Conservation (phyloP, 768 basidiomycete species). For the Amanita brunnescens region DNA sequence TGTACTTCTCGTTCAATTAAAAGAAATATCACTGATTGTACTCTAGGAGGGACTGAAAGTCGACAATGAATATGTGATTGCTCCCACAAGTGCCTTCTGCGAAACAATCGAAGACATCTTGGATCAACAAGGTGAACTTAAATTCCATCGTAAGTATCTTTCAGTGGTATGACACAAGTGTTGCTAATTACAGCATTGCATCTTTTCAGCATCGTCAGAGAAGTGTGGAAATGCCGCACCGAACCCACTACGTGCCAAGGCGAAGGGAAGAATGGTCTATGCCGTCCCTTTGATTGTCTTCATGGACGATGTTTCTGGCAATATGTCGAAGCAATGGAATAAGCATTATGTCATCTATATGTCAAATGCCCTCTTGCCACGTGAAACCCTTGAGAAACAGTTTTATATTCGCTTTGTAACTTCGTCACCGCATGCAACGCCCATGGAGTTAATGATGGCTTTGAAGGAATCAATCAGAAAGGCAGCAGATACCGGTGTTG, state of each 20-base stretch:
- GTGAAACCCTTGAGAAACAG: slow-evolving; percentile 22
- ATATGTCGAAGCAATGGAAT: slow-evolving; percentile 40
- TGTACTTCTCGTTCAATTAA: background rate
- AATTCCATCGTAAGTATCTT: slow-evolving; percentile 9
- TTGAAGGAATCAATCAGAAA: slow-evolving; percentile 21
- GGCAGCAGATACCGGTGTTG: slow-evolving; percentile 22
- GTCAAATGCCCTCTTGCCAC: slow-evolving; percentile 22
- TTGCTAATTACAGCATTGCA: background rate
- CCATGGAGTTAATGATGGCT: slow-evolving; percentile 23
- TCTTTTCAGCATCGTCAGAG: slow-evolving; percentile 2
- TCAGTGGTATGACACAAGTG: slow-evolving; percentile 1
- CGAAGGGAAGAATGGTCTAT: slow-evolving; percentile 22
- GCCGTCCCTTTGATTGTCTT: slow-evolving; percentile 30
- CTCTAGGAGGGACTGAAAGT: background rate
- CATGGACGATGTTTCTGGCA: slow-evolving; percentile 38
- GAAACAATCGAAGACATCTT: background rate
- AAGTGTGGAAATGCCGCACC: background rate
- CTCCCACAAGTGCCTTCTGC: background rate
- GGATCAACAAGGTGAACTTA: background rate
- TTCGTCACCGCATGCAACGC: slow-evolving; percentile 24
- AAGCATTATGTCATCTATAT: slow-evolving; percentile 31
- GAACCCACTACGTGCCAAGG: slow-evolving; percentile 20
- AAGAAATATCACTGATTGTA: background rate
- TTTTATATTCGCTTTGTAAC: slow-evolving; percentile 20
- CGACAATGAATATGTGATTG: background rate